Evolutionary conservation across 2,329 filamentous ascomycete species (phyloP).

Genomic region (Neofusicoccum laricinum): DNA sequence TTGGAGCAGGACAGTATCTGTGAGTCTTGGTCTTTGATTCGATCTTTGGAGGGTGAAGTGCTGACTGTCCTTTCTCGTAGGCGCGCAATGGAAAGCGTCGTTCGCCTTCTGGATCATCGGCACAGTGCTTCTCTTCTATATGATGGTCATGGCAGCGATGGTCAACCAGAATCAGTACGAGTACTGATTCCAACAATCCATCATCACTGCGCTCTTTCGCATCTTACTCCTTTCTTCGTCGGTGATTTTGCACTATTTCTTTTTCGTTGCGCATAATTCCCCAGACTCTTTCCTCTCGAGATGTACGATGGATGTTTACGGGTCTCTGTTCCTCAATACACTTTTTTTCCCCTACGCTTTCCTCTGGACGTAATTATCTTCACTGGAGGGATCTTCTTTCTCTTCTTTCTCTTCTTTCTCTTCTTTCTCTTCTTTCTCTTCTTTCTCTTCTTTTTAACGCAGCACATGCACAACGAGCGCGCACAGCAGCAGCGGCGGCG

Average conservation of each 20-base stretch:
- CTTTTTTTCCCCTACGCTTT: too few species aligned
- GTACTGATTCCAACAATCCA: constrained; percentile 15
- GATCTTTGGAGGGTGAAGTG: neutral
- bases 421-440: neutral
- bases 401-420: neutral
- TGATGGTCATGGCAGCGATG: constrained; percentile 61
- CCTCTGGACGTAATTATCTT: neutral
- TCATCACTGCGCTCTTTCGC: too few species aligned
- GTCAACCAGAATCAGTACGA: constrained; percentile 49
- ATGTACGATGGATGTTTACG: neutral
- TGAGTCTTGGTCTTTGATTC: constrained; percentile 31
- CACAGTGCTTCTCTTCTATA: constrained; percentile 63
- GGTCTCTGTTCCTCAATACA: too few species aligned
- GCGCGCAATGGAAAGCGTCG: constrained; percentile 60
- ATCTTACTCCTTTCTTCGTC: neutral
- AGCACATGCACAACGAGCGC: too few species aligned
- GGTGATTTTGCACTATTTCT: neutral
- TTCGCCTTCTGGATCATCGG: constrained; percentile 65
- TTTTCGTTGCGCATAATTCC: neutral
- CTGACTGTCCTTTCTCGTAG: constrained; percentile 28
- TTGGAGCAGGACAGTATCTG: constrained; percentile 63
- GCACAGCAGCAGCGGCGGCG: neutral
- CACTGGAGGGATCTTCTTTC: neutral
- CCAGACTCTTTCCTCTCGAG: too few species aligned
- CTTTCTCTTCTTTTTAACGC: neutral